These are phyloP conservation scores for Chenopodium quinoa DNA, from an alignment of 148 eudicot species.

Conservation along the genomic window DNA sequence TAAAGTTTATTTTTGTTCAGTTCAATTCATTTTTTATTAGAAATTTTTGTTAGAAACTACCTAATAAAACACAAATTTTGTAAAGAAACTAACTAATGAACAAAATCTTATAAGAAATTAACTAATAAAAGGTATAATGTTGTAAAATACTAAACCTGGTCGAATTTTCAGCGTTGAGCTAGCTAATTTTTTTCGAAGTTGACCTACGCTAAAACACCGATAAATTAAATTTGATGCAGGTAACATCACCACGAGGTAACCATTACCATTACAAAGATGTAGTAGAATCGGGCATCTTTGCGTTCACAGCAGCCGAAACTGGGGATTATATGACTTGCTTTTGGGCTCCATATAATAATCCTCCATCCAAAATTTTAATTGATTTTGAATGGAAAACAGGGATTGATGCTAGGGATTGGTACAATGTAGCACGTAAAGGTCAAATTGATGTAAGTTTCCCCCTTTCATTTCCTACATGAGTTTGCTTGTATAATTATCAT, in stretches of 20 bases:
- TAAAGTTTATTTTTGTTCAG: too few relatives aligned
- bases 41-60: too few relatives aligned
- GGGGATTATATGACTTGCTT: slow-evolving; percentile 79
- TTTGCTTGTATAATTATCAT: background rate
- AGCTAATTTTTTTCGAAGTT: too few relatives aligned
- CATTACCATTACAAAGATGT: slow-evolving; percentile 48
- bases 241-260: slow-evolving; percentile 55
- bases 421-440: slow-evolving; percentile 70
- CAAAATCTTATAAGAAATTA: too few relatives aligned
- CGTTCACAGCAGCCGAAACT: slow-evolving; percentile 55
- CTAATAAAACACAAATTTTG: too few relatives aligned
- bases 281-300: slow-evolving; percentile 55
- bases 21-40: too few relatives aligned
- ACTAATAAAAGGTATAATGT: too few relatives aligned
- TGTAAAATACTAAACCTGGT: too few relatives aligned
- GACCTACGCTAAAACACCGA: too few relatives aligned
- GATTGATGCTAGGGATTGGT: slow-evolving; percentile 66
- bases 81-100: too few relatives aligned
- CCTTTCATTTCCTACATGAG: background rate
- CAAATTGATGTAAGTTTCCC: slow-evolving; percentile 48
- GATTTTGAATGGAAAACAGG: slow-evolving; percentile 76
- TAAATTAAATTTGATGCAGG: slow-evolving; percentile 30
- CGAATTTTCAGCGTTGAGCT: too few relatives aligned
- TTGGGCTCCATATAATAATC: slow-evolving; percentile 50
- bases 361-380: slow-evolving; percentile 37